Evolutionary conservation across 805 yeast species (phyloP), one percentile per base, ranked within the genome.

Genomic region (Saccharomycopsis sp.): DNA sequence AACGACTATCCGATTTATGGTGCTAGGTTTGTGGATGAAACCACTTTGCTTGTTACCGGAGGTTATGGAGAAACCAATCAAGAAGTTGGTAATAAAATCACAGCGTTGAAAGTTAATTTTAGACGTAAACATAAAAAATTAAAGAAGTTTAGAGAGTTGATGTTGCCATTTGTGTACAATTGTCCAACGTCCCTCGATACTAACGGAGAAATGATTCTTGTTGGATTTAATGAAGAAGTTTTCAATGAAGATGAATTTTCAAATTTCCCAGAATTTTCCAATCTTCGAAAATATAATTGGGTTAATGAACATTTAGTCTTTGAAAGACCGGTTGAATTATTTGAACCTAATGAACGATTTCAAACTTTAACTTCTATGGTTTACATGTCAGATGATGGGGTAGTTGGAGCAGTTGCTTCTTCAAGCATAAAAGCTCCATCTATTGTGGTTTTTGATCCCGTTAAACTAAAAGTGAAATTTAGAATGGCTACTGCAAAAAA

Each of bases 21-120:
- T 2, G 79, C 89, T 39, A 72, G 74, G 45, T 87, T 85, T 55
- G 64, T 78, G 34, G 67, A 72, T 49, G 69, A 76, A 47, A 61
- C 65, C 45, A 70, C 77, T 1, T 57, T 88, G 21, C 58, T 87
- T 36, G 80, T 80, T 21, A 76, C 86, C 2, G 98, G 98, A 31
- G 98, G 98, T 34, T 96, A 96, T 23, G 97, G 96, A 20, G 94
- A 85, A 57, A 95, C 95, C 8, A 78, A 77, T 53, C 80, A 85
- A 52, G 96, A 95, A 23, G 76, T 86, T 41, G 82, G 88, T 31
- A 89, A 89, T 59, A 85, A 82, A 56, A 63, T 89, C 47, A 75
- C 87, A 3, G 79, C 80, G 2, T 57, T 81, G 31, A 60, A 71
- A 35, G 65, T 82, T 34, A 70, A 74, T 51, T 74, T 79, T 40